These are phyloP conservation scores for Exobasidium cylindrosporum DNA, from an alignment of 1,284 basidiomycete species.

Conservation along the genomic window DNA sequence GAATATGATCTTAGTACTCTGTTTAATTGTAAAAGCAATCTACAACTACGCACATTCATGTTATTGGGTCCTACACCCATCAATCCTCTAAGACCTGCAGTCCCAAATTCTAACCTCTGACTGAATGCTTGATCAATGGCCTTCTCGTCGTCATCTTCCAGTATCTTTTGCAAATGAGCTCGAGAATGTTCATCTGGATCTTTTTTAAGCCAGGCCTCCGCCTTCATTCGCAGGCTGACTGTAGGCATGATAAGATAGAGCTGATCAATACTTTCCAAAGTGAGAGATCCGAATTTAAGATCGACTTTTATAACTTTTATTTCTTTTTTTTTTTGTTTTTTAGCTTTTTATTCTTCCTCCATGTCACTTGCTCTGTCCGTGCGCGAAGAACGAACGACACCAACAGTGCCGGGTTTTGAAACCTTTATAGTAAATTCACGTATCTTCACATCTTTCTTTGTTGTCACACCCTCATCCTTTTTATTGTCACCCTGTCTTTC, in stretches of 20 bases:
- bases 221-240: not conserved
- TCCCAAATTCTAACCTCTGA: slow-evolving; percentile 41
- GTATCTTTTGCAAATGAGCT: slow-evolving; percentile 23
- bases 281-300: no score
- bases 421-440: no score
- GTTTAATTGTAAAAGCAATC: not conserved
- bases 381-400: no score
- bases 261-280: no score
- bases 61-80: slow-evolving; percentile 42
- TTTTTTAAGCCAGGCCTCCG: slow-evolving; percentile 29
- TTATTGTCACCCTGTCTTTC: not conserved
- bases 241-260: no score
- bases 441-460: no score
- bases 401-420: no score
- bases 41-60: slow-evolving; percentile 34
- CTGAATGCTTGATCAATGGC: slow-evolving; percentile 36
- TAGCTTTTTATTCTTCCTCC: no score
- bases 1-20: not conserved
- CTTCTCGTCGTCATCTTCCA: slow-evolving; percentile 26
- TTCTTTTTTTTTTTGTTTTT: no score
- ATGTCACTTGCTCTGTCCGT: no score
- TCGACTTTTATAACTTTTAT: no score
- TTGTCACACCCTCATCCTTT: not conserved
- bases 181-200: slow-evolving; percentile 34
- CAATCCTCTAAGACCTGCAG: slow-evolving; percentile 39